Evolutionary conservation across 208 protist genomes (phyloP).

Genomic region (Leishmania tarentolae): DNA sequence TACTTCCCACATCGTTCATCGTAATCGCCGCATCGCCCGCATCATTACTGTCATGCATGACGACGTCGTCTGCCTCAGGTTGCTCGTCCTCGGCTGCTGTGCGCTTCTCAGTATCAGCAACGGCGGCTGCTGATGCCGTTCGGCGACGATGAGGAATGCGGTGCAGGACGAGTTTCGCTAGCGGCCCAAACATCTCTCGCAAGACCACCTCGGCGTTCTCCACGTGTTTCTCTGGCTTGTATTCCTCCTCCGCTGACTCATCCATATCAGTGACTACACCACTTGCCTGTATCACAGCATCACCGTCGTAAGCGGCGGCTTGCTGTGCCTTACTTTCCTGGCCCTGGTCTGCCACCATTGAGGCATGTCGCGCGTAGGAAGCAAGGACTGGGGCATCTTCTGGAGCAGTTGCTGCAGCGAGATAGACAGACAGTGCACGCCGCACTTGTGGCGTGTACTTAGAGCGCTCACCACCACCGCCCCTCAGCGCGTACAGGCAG

Average conservation of each 20-base stretch:
- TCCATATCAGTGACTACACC: neutral
- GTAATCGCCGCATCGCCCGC: neutral
- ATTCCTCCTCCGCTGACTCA: neutral
- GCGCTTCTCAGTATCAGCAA: slow-evolving; percentile 5
- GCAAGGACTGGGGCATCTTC: neutral
- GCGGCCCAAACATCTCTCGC: slow-evolving; percentile 68
- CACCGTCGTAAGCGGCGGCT: neutral
- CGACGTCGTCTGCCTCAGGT: slow-evolving; percentile 18
- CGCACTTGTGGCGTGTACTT: neutral
- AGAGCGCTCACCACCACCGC: neutral
- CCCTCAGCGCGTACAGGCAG: neutral
- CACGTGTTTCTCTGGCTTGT: slow-evolving; percentile 32
- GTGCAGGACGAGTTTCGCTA: slow-evolving; percentile 74
- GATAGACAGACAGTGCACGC: neutral
- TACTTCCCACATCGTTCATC: neutral
- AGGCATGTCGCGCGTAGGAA: neutral
- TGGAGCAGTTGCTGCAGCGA: neutral
- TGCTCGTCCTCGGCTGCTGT: slow-evolving; percentile 6
- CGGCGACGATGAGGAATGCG: slow-evolving; percentile 32
- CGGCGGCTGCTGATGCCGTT: slow-evolving; percentile 10
- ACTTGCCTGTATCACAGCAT: neutral
- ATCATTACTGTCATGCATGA: neutral
- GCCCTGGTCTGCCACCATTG: neutral
- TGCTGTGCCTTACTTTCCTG: neutral
- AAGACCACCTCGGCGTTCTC: slow-evolving; percentile 57